phyloP scores from a whole-genome alignment of 139 green algal genomes.

The Haematococcus lacustris region DNA sequence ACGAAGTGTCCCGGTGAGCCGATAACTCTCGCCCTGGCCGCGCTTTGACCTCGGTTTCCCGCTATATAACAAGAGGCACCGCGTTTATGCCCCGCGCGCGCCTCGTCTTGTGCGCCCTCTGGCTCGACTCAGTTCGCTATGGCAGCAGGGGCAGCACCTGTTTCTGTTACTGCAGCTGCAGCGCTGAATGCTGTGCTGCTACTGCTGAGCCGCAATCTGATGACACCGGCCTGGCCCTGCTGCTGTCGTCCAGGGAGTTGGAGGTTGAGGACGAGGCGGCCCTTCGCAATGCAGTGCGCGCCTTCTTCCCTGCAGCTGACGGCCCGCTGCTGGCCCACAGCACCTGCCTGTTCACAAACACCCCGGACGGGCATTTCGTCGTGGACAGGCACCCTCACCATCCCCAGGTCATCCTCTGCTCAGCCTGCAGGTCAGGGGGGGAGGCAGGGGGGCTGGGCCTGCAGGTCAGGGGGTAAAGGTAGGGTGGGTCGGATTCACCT shows the following conservation, averaged over 20 bases:
- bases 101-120: too few relatives aligned
- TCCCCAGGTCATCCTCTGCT: constrained; percentile 35
- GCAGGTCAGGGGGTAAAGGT: too few relatives aligned
- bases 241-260: constrained; percentile 3
- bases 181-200: too few relatives aligned
- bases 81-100: too few relatives aligned
- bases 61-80: too few relatives aligned
- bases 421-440: background rate
- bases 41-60: too few relatives aligned
- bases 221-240: too few relatives aligned
- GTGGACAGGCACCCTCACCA: constrained; percentile 61
- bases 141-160: background rate
- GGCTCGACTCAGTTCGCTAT: background rate
- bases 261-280: constrained; percentile 39
- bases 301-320: constrained; percentile 45
- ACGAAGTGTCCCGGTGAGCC: constrained; percentile 21
- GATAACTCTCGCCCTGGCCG: too few relatives aligned
- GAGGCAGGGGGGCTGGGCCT: too few relatives aligned
- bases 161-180: too few relatives aligned
- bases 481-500: too few relatives aligned
- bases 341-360: constrained; percentile 78
- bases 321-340: constrained; percentile 27
- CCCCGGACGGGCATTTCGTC: constrained; percentile 68
- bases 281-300: constrained; percentile 16
- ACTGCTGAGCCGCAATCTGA: too few relatives aligned